Evolutionary conservation across 768 basidiomycete species (phyloP), one percentile per base, ranked within the genome.

Genomic region (Trametes maxima): DNA sequence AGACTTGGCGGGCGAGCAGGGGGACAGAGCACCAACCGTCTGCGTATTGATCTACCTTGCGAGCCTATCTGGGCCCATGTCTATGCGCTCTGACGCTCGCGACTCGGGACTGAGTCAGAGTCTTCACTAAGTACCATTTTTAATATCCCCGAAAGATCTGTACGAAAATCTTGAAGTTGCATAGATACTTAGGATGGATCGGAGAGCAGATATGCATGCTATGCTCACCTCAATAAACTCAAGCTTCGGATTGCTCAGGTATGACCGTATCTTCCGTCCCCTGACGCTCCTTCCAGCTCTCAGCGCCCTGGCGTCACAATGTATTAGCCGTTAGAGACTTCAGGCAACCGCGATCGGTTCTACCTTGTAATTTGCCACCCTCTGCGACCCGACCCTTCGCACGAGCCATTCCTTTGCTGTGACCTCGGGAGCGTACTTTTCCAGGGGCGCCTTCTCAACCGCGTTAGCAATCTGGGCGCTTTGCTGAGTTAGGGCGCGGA

Each of bases 401-500:
- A 70, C 63, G 39, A 79, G 74, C 80, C 81, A 81, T 19, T 77
- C 74, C 14, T 59, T 62, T 1, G 80, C 74, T 0, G 79, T 80
- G 1, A 69, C 61, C 7, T 73, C 64, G 0, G 76, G 74, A 14
- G 72, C 56, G 50, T 71, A 78, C 56, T 70, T 71, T 11, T 54
- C 55, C 6, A 49, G 11, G 12, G 78, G 80, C 2, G 77, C 73
- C 3, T 69, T 71, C 19, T 62, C 70, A 36, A 75, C 74, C 12
- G 79, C 75, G 0, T 78, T 74, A 0, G 83, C 80, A 25, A 89
- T 80, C 1, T 80, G 50, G 0, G 75, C 60, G 60, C 86, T 88
- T 11, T 82, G 74, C 21, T 85, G 78, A 0, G 75, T 70, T 2
- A 88, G 74, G 3, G 87, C 80, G 6, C 77, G 79, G 10, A 89